A percentile compares a stretch with the other conserved stretches of the same genome.
phyloP scores from a whole-genome alignment of 441 rosid genomes.

The Viola pubescens region DNA sequence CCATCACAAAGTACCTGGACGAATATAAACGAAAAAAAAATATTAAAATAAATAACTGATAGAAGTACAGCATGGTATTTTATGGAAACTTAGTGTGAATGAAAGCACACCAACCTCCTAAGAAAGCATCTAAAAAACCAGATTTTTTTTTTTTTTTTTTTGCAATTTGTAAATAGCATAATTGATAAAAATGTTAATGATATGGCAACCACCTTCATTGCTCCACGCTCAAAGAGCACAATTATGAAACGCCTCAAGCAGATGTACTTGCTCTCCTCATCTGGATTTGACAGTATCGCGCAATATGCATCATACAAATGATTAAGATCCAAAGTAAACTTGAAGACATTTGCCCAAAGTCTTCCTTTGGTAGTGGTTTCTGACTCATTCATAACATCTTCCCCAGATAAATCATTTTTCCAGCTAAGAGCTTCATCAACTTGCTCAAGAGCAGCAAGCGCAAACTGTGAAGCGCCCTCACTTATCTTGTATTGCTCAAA shows the following conservation, averaged over 20 bases:
- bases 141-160: not conserved
- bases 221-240: slow-evolving; percentile 82
- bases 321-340: slow-evolving; percentile 82
- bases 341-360: slow-evolving; percentile 95
- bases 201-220: slow-evolving; percentile 54
- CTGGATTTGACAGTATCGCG: slow-evolving; percentile 96
- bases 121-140: not conserved
- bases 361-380: slow-evolving; percentile 61
- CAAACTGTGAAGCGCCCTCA: slow-evolving; percentile 96
- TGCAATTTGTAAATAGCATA: not conserved
- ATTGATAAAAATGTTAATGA: not conserved
- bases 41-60: not conserved
- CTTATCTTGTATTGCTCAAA: slow-evolving; percentile 86
- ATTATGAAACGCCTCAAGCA: slow-evolving; percentile 92
- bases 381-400: slow-evolving; percentile 43
- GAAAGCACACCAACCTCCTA: not conserved
- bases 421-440: slow-evolving; percentile 73
- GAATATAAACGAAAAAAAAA: slow-evolving; percentile 11
- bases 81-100: not conserved
- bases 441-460: slow-evolving; percentile 98
- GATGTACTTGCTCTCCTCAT: slow-evolving; percentile 90
- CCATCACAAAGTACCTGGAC: slow-evolving; percentile 78
- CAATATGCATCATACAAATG: slow-evolving; percentile 89
- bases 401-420: slow-evolving; percentile 31
- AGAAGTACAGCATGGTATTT: not conserved